Evolutionary conservation across 768 basidiomycete genomes (phyloP).

Genomic region (Tricholoma furcatifolium): DNA sequence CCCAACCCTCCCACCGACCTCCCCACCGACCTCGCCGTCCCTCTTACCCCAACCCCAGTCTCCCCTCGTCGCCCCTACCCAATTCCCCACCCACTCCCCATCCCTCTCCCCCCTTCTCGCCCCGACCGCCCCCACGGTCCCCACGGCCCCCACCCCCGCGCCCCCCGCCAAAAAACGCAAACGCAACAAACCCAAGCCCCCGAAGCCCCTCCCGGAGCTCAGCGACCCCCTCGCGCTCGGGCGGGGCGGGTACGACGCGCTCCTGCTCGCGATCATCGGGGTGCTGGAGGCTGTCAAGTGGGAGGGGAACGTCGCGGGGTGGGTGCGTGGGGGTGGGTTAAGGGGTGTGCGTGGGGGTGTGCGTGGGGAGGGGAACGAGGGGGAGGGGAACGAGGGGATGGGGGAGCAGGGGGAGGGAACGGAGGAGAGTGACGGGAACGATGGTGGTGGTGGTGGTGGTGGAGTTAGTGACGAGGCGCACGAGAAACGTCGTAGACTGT

Average conservation of each 20-base stretch:
- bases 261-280: slow-evolving; percentile 65
- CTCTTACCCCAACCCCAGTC: too few species aligned
- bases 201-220: neutral
- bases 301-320: slow-evolving; percentile 65
- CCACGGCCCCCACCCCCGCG: too few species aligned
- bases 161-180: slow-evolving; percentile 19
- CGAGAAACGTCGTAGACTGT: too few species aligned
- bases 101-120: neutral
- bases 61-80: neutral
- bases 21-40: neutral
- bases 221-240: neutral
- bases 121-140: too few species aligned
- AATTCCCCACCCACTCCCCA: too few species aligned
- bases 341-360: neutral
- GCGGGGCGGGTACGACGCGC: slow-evolving; percentile 43
- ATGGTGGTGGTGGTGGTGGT: too few species aligned
- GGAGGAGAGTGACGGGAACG: too few species aligned
- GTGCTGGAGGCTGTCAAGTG: slow-evolving; percentile 57
- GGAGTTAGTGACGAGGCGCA: too few species aligned
- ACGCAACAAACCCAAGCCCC: slow-evolving; percentile 7
- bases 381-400: too few species aligned
- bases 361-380: neutral
- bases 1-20: neutral
- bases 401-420: too few species aligned
- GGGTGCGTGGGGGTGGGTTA: slow-evolving; percentile 57